A percentile compares a stretch with the other conserved stretches of the same genome.
Evolutionary conservation across 2,329 filamentous ascomycete species (phyloP).

Genomic region (Colletotrichum sublineola): DNA sequence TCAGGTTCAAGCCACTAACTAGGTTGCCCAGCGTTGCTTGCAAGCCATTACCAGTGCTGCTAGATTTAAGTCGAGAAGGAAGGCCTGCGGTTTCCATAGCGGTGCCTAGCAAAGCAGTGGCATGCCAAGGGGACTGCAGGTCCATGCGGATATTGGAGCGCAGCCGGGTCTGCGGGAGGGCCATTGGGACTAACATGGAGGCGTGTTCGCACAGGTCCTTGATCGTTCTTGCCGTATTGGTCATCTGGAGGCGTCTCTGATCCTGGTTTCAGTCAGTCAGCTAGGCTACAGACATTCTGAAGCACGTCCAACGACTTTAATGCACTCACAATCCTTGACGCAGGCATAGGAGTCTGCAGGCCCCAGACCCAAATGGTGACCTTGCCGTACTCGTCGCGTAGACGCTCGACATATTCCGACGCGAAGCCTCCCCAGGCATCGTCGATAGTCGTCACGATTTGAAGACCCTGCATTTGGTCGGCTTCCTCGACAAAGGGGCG

Average conservation of each 20-base stretch:
- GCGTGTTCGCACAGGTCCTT: slow-evolving; percentile 77
- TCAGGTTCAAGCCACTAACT: slow-evolving; percentile 76
- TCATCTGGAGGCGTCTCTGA: slow-evolving; percentile 73
- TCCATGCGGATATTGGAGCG: slow-evolving; percentile 73
- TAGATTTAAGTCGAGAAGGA: slow-evolving; percentile 75
- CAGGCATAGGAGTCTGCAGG: slow-evolving; percentile 70
- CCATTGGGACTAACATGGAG: slow-evolving; percentile 83
- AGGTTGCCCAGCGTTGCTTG: slow-evolving; percentile 71
- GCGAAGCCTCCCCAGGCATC: slow-evolving; percentile 88
- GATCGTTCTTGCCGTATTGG: slow-evolving; percentile 81
- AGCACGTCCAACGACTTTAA: background rate
- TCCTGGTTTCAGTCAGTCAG: slow-evolving; percentile 53
- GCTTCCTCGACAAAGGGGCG: slow-evolving; percentile 92
- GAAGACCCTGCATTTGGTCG: slow-evolving; percentile 90
- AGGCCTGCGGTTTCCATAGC: slow-evolving; percentile 85
- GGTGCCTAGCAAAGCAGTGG: slow-evolving; percentile 79
- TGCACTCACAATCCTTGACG: slow-evolving; percentile 23
- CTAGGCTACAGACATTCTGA: background rate
- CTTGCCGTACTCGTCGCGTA: slow-evolving; percentile 94
- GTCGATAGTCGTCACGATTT: slow-evolving; percentile 78
- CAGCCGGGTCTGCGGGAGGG: slow-evolving; percentile 69
- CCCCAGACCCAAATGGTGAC: slow-evolving; percentile 90
- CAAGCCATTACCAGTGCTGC: slow-evolving; percentile 49
- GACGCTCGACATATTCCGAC: slow-evolving; percentile 77
- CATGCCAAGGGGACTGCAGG: slow-evolving; percentile 79